A percentile compares a stretch with the other conserved stretches of the same genome.
phyloP scores from a whole-genome alignment of 179 eudicot genomes.

The Actinidia chinensis region DNA sequence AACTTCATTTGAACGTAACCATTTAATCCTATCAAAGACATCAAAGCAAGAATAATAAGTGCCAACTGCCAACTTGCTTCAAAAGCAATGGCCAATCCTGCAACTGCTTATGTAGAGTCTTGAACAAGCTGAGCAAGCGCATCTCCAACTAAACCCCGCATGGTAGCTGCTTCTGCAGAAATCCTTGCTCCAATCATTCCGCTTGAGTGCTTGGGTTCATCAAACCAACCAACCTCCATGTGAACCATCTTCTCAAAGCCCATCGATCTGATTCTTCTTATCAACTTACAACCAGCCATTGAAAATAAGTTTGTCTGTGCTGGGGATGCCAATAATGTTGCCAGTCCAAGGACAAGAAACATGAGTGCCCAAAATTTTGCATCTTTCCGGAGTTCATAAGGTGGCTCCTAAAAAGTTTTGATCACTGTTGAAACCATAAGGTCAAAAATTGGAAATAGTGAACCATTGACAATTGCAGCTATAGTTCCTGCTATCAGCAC shows the following conservation, averaged over 20 bases:
- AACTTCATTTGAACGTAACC: conserved; percentile 24
- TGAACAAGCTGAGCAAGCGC: conserved; percentile 29
- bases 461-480: conserved; percentile 46
- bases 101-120: conserved; percentile 22
- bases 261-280: conserved; percentile 47
- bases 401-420: conserved; percentile 46
- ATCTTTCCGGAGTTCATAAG: conserved; percentile 38
- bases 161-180: conserved; percentile 29
- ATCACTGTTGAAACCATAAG: conserved; percentile 44
- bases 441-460: conserved; percentile 44
- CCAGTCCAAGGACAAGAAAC: conserved; percentile 42
- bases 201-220: conserved; percentile 30
- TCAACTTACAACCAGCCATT: conserved; percentile 48
- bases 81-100: conserved; percentile 29
- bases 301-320: conserved; percentile 44
- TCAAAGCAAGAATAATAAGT: conserved; percentile 24
- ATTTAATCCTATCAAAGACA: conserved; percentile 24
- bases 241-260: conserved; percentile 53
- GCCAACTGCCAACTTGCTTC: conserved; percentile 32
- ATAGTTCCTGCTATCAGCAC: conserved; percentile 37
- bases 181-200: conserved; percentile 32
- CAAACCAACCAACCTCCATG: conserved; percentile 68
- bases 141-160: conserved; percentile 31
- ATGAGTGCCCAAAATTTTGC: conserved; percentile 54
- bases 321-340: conserved; percentile 37